Conservation (phyloP, 768 basidiomycete genomes). For the Suillus discolor region DNA sequence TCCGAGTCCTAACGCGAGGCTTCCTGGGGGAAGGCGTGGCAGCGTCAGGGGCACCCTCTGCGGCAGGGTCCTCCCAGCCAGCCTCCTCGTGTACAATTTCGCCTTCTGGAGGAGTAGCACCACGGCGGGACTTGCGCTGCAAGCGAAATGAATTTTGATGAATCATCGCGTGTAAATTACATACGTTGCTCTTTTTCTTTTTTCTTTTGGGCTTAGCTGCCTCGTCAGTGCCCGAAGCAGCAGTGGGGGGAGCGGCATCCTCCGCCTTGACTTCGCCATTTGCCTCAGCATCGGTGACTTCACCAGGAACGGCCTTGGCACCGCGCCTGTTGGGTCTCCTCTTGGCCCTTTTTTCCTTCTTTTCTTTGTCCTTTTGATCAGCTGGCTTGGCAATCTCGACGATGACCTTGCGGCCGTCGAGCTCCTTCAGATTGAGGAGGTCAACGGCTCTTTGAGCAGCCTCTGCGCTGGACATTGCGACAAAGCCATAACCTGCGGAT, state of each 20-base stretch:
- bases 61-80: slow-evolving; percentile 34
- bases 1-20: slow-evolving; percentile 48
- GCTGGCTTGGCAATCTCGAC: slow-evolving; percentile 92
- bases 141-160: slow-evolving; percentile 19
- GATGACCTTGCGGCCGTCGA: slow-evolving; percentile 87
- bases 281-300: slow-evolving; percentile 89
- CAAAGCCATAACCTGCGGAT: slow-evolving; percentile 93
- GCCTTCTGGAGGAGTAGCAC: slow-evolving; percentile 38
- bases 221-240: slow-evolving; percentile 52
- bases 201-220: slow-evolving; percentile 74
- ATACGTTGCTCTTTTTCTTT: slow-evolving; percentile 72
- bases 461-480: slow-evolving; percentile 77
- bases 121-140: slow-evolving; percentile 58
- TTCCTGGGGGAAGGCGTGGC: slow-evolving; percentile 45
- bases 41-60: slow-evolving; percentile 40
- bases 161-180: slow-evolving; percentile 9
- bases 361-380: slow-evolving; percentile 81
- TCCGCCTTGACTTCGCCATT: slow-evolving; percentile 71
- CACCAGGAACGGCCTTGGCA: slow-evolving; percentile 83
- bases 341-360: slow-evolving; percentile 76
- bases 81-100: slow-evolving; percentile 28
- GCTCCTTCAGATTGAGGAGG: slow-evolving; percentile 82
- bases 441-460: slow-evolving; percentile 88
- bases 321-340: slow-evolving; percentile 86
- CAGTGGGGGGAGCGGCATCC: slow-evolving; percentile 43